Evolutionary conservation across 257 asterid species (phyloP).

Genomic region (Nicotiana undulata): DNA sequence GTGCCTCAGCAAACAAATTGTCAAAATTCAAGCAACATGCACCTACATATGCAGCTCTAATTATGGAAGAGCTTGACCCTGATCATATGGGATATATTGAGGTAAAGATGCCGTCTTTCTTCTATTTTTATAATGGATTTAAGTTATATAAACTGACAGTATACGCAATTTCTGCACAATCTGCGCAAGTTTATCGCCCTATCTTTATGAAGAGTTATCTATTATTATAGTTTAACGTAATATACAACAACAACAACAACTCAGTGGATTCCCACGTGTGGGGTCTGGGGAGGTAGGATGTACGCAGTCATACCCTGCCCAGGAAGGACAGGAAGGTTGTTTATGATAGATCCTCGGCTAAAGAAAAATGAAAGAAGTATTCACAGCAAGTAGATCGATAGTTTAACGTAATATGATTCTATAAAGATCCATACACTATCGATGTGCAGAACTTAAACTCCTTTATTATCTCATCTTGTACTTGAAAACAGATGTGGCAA

Average conservation of each 20-base stretch:
- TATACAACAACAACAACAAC: no score
- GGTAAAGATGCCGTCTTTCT: constrained; percentile 22
- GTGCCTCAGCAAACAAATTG: constrained; percentile 90
- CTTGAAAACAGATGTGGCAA: constrained; percentile 68
- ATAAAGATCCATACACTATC: not conserved
- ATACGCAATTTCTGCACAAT: not conserved
- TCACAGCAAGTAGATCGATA: no score
- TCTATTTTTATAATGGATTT: not conserved
- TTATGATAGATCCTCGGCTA: no score
- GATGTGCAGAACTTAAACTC: not conserved
- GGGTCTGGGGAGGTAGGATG: no score
- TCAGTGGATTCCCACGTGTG: no score
- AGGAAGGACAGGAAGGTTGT: no score
- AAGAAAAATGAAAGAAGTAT: no score
- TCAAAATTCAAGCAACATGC: constrained; percentile 71
- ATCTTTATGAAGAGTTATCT: not conserved
- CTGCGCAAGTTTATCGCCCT: not conserved
- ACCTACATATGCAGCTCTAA: constrained; percentile 54
- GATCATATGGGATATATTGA: constrained; percentile 79
- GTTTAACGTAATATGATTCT: no score
- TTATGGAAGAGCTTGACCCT: constrained; percentile 98
- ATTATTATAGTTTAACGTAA: no score
- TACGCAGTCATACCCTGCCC: no score
- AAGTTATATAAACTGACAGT: no score
- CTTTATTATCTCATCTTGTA: not conserved